phyloP scores from a whole-genome alignment of 352 stramenopile genomes.

The Phytopythium sindhum region DNA sequence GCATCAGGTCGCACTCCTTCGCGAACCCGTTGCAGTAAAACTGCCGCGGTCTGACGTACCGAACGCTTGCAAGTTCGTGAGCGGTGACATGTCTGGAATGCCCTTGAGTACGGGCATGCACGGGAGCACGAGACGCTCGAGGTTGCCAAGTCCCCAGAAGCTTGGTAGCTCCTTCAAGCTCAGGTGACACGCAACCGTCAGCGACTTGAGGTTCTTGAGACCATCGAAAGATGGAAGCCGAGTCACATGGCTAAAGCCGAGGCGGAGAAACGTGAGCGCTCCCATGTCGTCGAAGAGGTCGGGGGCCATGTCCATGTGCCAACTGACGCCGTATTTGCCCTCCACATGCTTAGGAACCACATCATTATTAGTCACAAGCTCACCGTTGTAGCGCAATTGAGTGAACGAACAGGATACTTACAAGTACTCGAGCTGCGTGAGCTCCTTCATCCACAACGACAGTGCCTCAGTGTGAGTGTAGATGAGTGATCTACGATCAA shows the following conservation, averaged over 20 bases:
- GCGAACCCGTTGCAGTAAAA: conserved; percentile 18
- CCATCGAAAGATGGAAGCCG: conserved; percentile 1
- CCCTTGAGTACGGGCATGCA: background rate
- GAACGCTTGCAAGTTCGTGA: conserved; percentile 3
- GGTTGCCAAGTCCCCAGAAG: background rate
- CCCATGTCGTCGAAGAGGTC: conserved; percentile 34
- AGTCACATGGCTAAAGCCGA: conserved; percentile 7
- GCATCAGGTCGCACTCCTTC: conserved; percentile 10
- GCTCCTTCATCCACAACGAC: conserved; percentile 29
- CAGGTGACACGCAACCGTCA: background rate
- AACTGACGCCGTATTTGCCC: background rate
- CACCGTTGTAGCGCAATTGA: background rate
- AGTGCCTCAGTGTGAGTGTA: conserved; percentile 36
- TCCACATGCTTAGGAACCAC: conserved; percentile 9
- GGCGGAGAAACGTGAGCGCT: conserved; percentile 33
- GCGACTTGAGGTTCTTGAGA: conserved; percentile 2
- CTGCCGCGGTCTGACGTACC: background rate
- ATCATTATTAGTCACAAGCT: background rate
- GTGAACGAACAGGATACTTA: conserved; percentile 7
- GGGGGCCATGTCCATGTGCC: conserved; percentile 11
- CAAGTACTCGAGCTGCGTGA: conserved; percentile 34
- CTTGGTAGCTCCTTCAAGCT: conserved; percentile 1
- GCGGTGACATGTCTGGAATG: conserved; percentile 10
- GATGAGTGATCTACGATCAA: conserved; percentile 26
- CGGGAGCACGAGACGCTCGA: background rate